Conservation (phyloP, 2,329 filamentous ascomycete genomes). For the Sordariomycetes sp. region DNA sequence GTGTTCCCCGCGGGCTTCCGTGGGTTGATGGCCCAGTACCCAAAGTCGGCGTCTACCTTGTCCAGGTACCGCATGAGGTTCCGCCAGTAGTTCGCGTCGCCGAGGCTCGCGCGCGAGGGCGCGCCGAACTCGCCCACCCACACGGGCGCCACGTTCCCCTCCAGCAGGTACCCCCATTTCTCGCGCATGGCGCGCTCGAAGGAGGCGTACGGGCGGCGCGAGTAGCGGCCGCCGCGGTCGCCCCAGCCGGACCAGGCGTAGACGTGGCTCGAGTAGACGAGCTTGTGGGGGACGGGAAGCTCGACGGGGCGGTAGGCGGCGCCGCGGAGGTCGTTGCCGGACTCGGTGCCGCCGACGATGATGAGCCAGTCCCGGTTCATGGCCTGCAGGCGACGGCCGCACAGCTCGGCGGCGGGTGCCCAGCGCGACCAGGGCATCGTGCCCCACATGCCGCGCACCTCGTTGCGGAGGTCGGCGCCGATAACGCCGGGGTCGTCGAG, state of each 20-base stretch:
- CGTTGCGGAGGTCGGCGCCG: constrained; percentile 57
- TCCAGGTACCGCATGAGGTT: constrained; percentile 51
- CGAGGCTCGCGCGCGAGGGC: constrained; percentile 37
- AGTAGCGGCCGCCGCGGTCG: constrained; percentile 39
- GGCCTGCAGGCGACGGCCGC: constrained; percentile 47
- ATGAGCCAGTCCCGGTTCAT: constrained; percentile 56
- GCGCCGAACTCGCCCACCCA: constrained; percentile 61
- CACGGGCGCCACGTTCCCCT: constrained; percentile 36
- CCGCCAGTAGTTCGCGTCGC: constrained; percentile 55
- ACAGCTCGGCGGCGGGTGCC: constrained; percentile 53
- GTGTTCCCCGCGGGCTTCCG: constrained; percentile 48
- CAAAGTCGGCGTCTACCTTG: constrained; percentile 51
- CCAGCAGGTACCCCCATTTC: constrained; percentile 57
- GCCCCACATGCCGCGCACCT: constrained; percentile 58
- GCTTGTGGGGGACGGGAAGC: constrained; percentile 39
- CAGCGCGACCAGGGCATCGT: constrained; percentile 57
- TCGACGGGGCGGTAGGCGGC: constrained; percentile 43
- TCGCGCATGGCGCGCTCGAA: constrained; percentile 51
- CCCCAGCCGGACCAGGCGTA: constrained; percentile 65
- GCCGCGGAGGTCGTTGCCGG: constrained; percentile 52
- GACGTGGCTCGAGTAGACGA: constrained; percentile 60
- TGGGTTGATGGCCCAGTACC: constrained; percentile 61
- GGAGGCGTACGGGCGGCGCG: constrained; percentile 48
- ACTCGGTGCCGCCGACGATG: constrained; percentile 57
- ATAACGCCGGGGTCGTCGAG: constrained; percentile 50